Conservation (phyloP, 495 filamentous ascomycete species). For the Trichoderma virens region DNA sequence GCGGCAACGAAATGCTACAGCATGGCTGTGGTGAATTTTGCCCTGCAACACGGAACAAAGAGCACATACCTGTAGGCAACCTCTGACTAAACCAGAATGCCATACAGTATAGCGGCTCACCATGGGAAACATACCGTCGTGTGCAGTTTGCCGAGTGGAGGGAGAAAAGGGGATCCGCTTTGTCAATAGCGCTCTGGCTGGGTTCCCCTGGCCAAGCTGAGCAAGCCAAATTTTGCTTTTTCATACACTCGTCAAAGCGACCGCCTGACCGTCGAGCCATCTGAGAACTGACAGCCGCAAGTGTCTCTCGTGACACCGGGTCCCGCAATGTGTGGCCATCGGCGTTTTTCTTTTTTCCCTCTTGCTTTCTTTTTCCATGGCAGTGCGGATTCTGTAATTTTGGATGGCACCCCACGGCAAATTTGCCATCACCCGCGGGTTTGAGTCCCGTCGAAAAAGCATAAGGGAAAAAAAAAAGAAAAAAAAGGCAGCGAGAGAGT, state of each 20-base stretch:
- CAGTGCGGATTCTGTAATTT: too few relatives aligned
- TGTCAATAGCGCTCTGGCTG: conserved; percentile 6
- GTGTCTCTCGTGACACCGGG: background rate
- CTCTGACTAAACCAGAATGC: background rate
- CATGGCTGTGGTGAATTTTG: background rate
- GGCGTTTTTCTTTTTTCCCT: too few relatives aligned
- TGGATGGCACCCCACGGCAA: too few relatives aligned
- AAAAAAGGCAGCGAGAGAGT: background rate
- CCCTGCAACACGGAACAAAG: background rate
- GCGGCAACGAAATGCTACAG: background rate
- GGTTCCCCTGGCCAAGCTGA: background rate
- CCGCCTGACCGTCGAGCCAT: conserved; percentile 2
- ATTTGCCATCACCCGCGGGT: too few relatives aligned
- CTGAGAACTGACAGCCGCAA: background rate
- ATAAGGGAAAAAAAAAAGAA: background rate
- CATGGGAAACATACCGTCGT: too few relatives aligned
- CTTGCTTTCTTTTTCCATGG: too few relatives aligned
- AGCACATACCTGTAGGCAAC: background rate
- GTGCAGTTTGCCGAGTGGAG: background rate
- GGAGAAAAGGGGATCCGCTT: background rate
- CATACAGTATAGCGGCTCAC: too few relatives aligned
- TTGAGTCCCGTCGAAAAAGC: too few relatives aligned
- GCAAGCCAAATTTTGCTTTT: background rate
- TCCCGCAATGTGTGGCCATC: background rate
- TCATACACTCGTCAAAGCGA: background rate